Conservation (phyloP, 2,329 filamentous ascomycete genomes). For the Aspergillus versicolor region DNA sequence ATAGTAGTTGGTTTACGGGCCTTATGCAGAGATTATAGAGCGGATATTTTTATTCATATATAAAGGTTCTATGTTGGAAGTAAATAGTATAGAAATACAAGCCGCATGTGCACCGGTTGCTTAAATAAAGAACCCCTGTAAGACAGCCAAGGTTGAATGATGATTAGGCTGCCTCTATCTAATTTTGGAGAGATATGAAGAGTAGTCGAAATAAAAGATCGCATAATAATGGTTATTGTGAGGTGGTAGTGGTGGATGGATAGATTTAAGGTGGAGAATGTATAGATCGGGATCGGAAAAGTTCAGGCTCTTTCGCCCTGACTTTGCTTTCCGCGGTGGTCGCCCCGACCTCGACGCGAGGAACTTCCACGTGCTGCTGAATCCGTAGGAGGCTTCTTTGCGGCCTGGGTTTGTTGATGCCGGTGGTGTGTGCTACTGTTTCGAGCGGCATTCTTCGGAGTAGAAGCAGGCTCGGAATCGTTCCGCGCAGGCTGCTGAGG, state of each 20-base stretch:
- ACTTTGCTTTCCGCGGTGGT: constrained; percentile 18
- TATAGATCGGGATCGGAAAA: neutral
- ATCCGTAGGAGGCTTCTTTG: constrained; percentile 15
- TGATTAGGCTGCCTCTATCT: neutral
- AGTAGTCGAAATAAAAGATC: neutral
- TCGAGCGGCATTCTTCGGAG: neutral
- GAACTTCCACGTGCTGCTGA: constrained; percentile 4
- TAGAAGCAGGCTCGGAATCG: neutral
- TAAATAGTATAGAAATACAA: neutral
- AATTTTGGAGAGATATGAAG: neutral
- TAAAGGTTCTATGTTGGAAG: neutral
- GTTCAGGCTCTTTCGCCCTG: constrained; percentile 10
- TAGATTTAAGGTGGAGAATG: neutral
- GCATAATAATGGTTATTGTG: neutral
- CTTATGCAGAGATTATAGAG: neutral
- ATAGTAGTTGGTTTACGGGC: neutral
- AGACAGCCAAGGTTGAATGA: neutral
- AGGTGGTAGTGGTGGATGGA: neutral
- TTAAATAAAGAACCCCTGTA: neutral
- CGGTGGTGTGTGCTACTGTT: constrained; percentile 8
- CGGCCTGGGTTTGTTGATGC: neutral
- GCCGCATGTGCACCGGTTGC: neutral
- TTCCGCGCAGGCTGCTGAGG: constrained; percentile 14
- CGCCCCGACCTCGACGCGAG: constrained; percentile 23
- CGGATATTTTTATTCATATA: neutral